Conservation (phyloP, 768 basidiomycete genomes). For the Candolleomyces aberdarensis region DNA sequence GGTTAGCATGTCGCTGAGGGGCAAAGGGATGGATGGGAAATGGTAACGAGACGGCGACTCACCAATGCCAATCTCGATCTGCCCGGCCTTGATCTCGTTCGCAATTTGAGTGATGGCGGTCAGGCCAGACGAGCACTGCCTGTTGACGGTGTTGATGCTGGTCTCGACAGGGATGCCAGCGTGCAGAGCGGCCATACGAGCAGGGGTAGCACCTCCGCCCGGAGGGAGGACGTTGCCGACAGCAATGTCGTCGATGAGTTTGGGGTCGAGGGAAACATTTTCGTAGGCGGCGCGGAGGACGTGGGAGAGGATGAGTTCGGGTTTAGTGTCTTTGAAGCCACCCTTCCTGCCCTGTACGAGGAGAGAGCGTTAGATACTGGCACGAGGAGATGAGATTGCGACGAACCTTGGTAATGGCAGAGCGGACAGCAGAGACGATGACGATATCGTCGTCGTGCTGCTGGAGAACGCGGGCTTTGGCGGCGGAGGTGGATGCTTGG, state of each 20-base stretch:
- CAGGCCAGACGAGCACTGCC: slow-evolving; percentile 88
- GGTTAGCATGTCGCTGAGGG: neutral
- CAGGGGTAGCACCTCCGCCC: slow-evolving; percentile 75
- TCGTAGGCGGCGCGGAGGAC: slow-evolving; percentile 74
- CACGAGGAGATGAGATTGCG: slow-evolving; percentile 1
- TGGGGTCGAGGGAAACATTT: slow-evolving; percentile 68
- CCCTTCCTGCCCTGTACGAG: slow-evolving; percentile 71
- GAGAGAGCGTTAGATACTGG: neutral
- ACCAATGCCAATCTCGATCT: slow-evolving; percentile 92
- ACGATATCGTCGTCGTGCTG: slow-evolving; percentile 88
- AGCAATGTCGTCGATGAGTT: slow-evolving; percentile 77
- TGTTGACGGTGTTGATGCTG: slow-evolving; percentile 79
- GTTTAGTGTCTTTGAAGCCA: slow-evolving; percentile 87
- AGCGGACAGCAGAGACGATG: slow-evolving; percentile 83
- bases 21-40: neutral
- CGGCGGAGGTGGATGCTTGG: slow-evolving; percentile 31
- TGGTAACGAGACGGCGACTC: slow-evolving; percentile 21
- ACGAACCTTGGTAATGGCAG: slow-evolving; percentile 86
- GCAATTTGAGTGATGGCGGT: slow-evolving; percentile 82
- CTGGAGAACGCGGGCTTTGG: slow-evolving; percentile 59
- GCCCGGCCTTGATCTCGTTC: slow-evolving; percentile 70
- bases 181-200: slow-evolving; percentile 84
- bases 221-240: slow-evolving; percentile 90
- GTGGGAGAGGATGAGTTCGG: slow-evolving; percentile 76
- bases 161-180: slow-evolving; percentile 80